Conservation (phyloP, 768 basidiomycete species). For the Neoboletus magnificus region DNA sequence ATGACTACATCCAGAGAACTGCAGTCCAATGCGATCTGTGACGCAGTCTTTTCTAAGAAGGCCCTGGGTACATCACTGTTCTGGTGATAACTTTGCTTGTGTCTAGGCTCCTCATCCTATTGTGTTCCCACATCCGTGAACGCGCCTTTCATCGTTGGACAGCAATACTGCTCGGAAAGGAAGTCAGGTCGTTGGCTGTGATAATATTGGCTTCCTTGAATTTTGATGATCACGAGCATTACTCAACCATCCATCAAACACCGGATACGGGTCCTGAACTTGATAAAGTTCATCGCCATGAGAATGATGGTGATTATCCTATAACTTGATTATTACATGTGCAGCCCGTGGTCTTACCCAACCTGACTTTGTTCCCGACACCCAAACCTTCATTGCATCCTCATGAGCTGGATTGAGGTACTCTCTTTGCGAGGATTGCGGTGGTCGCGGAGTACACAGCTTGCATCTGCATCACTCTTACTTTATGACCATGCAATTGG, state of each 20-base stretch:
- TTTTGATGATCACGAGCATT: neutral
- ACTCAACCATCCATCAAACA: neutral
- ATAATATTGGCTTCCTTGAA: neutral
- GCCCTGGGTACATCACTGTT: no score
- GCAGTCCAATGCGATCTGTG: neutral
- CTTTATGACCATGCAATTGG: slow-evolving; percentile 12
- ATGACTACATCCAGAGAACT: neutral
- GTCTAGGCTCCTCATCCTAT: neutral
- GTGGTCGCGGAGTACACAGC: neutral
- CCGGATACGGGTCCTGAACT: neutral
- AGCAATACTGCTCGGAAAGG: neutral
- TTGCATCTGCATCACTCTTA: slow-evolving; percentile 6
- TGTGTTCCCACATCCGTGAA: neutral
- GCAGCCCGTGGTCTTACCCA: neutral
- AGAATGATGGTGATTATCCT: neutral
- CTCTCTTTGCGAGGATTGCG: neutral
- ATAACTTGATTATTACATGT: neutral
- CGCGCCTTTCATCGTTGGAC: neutral
- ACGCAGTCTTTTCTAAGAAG: neutral
- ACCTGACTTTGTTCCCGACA: neutral
- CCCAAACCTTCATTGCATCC: neutral
- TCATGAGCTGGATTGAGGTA: neutral
- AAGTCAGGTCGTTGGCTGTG: neutral
- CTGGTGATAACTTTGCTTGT: neutral
- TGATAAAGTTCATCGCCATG: neutral